Percentiles rank a stretch among this genome's conserved stretches.
These are phyloP conservation scores for Centaurea solstitialis DNA, from an alignment of 129 eudicot genomes.

Conservation along the genomic window DNA sequence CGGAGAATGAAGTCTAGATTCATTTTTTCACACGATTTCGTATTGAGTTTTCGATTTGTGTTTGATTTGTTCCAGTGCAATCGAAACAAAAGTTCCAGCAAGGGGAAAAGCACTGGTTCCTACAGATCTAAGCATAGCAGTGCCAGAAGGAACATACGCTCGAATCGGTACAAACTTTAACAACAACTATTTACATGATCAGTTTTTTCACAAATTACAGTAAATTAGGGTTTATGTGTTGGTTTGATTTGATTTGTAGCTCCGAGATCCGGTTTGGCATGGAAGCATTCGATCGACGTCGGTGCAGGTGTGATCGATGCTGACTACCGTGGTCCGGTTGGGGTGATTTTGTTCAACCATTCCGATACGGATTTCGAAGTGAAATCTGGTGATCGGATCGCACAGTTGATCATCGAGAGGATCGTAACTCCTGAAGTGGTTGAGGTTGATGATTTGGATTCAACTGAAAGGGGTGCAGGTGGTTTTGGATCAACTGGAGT, in stretches of 20 bases:
- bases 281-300: constrained; percentile 92
- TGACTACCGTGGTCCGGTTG: constrained; percentile 45
- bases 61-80: constrained; percentile 50
- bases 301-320: constrained; percentile 97
- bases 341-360: constrained; percentile 40
- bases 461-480: constrained; percentile 71
- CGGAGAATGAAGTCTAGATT: not conserved
- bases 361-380: constrained; percentile 41
- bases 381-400: constrained; percentile 64
- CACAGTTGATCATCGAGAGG: constrained; percentile 83
- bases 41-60: not conserved
- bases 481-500: constrained; percentile 93
- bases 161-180: constrained; percentile 55
- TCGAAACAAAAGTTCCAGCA: constrained; percentile 61
- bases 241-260: constrained; percentile 36
- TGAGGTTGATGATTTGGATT: constrained; percentile 60
- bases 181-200: not conserved
- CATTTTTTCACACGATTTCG: not conserved
- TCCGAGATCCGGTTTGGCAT: constrained; percentile 90
- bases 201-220: not conserved
- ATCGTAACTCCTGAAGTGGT: constrained; percentile 36
- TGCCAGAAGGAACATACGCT: constrained; percentile 84
- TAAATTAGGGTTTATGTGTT: not conserved
- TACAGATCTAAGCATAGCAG: constrained; percentile 77
- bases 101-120: constrained; percentile 79